Percentiles rank a stretch among this genome's conserved stretches.
phyloP scores from a whole-genome alignment of 768 basidiomycete genomes.

The Sarcomyxa edulis region DNA sequence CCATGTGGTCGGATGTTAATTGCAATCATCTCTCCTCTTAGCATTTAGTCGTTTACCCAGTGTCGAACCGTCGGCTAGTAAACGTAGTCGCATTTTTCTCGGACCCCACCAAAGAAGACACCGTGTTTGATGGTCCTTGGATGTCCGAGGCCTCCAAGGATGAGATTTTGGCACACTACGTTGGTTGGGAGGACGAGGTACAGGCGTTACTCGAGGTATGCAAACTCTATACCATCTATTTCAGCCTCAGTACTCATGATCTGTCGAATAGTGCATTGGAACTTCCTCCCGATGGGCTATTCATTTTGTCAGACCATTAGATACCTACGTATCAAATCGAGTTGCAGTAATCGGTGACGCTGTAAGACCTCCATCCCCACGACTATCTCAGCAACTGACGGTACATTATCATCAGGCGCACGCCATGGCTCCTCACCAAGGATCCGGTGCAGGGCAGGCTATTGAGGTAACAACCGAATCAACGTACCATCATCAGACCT shows the following conservation, averaged over 20 bases:
- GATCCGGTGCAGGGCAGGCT: constrained; percentile 24
- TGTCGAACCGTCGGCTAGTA: constrained; percentile 22
- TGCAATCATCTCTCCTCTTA: constrained; percentile 12
- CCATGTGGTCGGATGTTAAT: neutral
- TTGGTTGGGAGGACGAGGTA: constrained; percentile 25
- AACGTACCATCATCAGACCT: constrained; percentile 28
- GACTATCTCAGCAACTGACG: neutral
- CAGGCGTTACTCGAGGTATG: constrained; percentile 19
- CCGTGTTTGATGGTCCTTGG: constrained; percentile 22
- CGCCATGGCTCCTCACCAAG: constrained; percentile 27
- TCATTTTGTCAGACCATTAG: constrained; percentile 14
- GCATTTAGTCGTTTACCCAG: constrained; percentile 28
- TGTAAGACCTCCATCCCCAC: constrained; percentile 8
- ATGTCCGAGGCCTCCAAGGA: constrained; percentile 13
- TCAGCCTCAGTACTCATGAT: neutral
- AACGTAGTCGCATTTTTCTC: constrained; percentile 21
- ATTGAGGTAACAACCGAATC: constrained; percentile 18
- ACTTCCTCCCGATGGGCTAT: constrained; percentile 15
- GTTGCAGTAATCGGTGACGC: constrained; percentile 18
- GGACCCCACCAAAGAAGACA: constrained; percentile 18
- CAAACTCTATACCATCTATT: neutral
- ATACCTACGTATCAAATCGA: constrained; percentile 11
- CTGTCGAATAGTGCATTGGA: constrained; percentile 10
- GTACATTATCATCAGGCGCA: constrained; percentile 16
- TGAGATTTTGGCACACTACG: constrained; percentile 20